Evolutionary conservation across 2,329 filamentous ascomycete genomes (phyloP), one percentile per base, ranked within the genome.

Genomic region (Apiospora rasikravindrae): DNA sequence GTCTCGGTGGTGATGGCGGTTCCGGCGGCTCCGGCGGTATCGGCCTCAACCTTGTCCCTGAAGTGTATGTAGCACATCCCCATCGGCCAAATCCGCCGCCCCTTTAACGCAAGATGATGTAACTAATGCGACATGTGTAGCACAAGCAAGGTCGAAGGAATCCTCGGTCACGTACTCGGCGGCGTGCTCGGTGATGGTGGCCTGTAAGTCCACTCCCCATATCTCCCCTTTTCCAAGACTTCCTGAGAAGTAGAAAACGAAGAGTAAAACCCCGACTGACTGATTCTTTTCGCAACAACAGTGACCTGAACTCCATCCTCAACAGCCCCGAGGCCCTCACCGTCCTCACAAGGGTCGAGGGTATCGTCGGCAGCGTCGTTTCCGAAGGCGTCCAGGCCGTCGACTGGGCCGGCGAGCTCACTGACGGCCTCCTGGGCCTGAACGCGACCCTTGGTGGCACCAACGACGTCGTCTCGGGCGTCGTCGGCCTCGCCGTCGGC

Each of bases 401-500:
- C 22, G 70, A 51, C 33, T 37, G 67, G 19, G 70, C 64, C 45
- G 42, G 16, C 61, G 64, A 57, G 44, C 37, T 71, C 42, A 71
- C 70, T 33, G 49, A 66, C 29, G 61, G 64, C 24, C 70, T 71
- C 11, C 44, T 47, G 45, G 42, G 33, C n/a, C n/a, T 71, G 33
- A 69, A 69, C 24, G 44, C 16, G 13, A 53, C 47, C 49, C 68
- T 71, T 16, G 61, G 33, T 13, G 70, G 45, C 64, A 57, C 51
- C 47, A 67, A 33, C 45, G 68, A 61, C 33, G 45, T 67, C 45
- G 51, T 67, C 4, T 45, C 70, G 14, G 51, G 51, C 29, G 70
- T 40, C 64, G 24, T 68, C 47, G 64, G 47, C 33, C 14, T n/a
- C 44, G 70, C 61, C 66, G 57, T 69, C 70, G 68, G 61, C 66